These are phyloP conservation scores for Thelonectria blattea DNA, from an alignment of 2,329 filamentous ascomycete species.

Conservation along the genomic window DNA sequence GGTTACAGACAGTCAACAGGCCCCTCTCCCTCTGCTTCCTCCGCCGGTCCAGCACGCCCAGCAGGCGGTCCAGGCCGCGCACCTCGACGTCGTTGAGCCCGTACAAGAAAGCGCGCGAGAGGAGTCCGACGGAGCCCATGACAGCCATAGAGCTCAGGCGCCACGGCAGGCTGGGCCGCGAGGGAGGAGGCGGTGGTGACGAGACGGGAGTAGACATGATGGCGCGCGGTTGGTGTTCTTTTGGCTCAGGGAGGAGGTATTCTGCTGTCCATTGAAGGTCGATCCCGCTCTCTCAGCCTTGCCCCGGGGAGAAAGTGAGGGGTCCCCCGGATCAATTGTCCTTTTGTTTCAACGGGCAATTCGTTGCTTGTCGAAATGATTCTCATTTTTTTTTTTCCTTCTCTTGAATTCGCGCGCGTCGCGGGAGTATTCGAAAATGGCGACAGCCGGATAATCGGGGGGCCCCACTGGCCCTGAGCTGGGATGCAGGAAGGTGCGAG, in stretches of 20 bases:
- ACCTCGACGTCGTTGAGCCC: slow-evolving; percentile 77
- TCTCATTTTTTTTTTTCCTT: too few relatives aligned
- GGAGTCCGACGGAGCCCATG: slow-evolving; percentile 73
- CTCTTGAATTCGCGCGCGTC: neutral
- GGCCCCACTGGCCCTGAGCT: neutral
- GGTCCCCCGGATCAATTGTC: neutral
- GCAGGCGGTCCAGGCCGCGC: slow-evolving; percentile 76
- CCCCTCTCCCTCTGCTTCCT: slow-evolving; percentile 70
- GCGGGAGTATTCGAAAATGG: neutral
- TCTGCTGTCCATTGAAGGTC: too few relatives aligned
- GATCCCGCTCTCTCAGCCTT: neutral
- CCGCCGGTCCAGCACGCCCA: slow-evolving; percentile 76
- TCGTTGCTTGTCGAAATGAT: too few relatives aligned
- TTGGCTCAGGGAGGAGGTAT: too few relatives aligned
- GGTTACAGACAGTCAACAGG: slow-evolving; percentile 72
- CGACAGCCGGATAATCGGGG: neutral
- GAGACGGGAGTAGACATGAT: slow-evolving; percentile 34
- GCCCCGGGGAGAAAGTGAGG: neutral
- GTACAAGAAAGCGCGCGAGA: slow-evolving; percentile 78
- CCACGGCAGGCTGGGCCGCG: slow-evolving; percentile 69
- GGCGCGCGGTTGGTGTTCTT: neutral
- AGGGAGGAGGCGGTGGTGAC: slow-evolving; percentile 27
- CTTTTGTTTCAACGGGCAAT: too few relatives aligned
- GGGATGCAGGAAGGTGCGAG: neutral
- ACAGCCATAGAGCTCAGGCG: slow-evolving; percentile 74